Conservation (phyloP, 129 eudicot genomes). For the Lactuca saligna region DNA sequence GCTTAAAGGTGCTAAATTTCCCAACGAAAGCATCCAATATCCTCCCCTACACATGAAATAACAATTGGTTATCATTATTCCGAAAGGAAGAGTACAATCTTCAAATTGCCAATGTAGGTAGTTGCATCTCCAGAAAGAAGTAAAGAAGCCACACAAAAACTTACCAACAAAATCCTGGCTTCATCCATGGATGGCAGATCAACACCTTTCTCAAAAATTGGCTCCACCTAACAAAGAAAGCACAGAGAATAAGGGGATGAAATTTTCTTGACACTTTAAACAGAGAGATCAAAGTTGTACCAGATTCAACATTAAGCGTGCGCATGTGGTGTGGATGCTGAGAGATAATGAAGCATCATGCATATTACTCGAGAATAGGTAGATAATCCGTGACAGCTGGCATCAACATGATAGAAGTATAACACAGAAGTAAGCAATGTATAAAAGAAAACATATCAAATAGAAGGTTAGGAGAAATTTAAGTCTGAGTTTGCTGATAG, state of each 20-base stretch:
- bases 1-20: conserved; percentile 93
- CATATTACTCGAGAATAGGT: conserved; percentile 98
- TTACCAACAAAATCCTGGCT: conserved; percentile 84
- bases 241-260: background rate
- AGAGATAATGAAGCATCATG: conserved; percentile 96
- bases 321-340: conserved; percentile 98
- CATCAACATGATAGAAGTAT: conserved; percentile 34
- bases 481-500: conserved; percentile 3
- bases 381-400: conserved; percentile 95
- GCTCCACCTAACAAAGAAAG: conserved; percentile 64
- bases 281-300: conserved; percentile 38
- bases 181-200: conserved; percentile 96
- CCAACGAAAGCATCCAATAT: conserved; percentile 99
- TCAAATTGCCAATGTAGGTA: conserved; percentile 9
- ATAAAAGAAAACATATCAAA: conserved; percentile 1
- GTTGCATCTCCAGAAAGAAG: background rate
- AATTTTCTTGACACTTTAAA: conserved; percentile 11
- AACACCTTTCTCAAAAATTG: conserved; percentile 94
- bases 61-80: background rate
- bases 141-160: conserved; percentile 24
- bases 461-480: background rate
- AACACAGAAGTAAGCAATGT: conserved; percentile 7
- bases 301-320: conserved; percentile 96
- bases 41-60: conserved; percentile 56
- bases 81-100: conserved; percentile 3